phyloP scores from a whole-genome alignment of 140 eudicot genomes.

The Bidens hawaiensis region DNA sequence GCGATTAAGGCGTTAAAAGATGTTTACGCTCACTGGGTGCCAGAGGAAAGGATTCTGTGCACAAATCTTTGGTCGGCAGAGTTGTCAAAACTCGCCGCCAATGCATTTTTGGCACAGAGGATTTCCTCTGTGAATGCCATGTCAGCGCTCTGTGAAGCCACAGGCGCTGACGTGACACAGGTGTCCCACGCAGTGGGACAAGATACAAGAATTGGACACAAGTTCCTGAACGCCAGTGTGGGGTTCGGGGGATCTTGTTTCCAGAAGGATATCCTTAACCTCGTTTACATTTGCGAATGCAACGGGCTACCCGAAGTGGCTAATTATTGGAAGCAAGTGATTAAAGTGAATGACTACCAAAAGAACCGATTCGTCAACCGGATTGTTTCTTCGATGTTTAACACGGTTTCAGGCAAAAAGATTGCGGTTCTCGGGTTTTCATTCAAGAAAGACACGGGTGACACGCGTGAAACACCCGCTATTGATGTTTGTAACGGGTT shows the following conservation, averaged over 20 bases:
- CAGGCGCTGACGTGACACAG: conserved; percentile 58
- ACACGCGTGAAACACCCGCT: conserved; percentile 59
- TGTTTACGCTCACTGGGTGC: conserved; percentile 63
- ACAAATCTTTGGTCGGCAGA: conserved; percentile 65
- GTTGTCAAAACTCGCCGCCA: conserved; percentile 60
- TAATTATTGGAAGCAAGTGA: conserved; percentile 59
- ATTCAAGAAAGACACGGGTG: conserved; percentile 57
- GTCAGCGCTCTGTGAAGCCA: conserved; percentile 64
- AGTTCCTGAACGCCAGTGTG: conserved; percentile 60
- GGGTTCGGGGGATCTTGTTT: conserved; percentile 70
- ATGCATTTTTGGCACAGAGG: conserved; percentile 58
- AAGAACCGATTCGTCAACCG: conserved; percentile 53
- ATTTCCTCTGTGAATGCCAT: conserved; percentile 60
- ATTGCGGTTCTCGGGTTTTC: conserved; percentile 50
- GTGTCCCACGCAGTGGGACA: conserved; percentile 57
- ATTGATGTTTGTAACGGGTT: conserved; percentile 60
- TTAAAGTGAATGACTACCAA: conserved; percentile 59
- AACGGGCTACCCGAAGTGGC: conserved; percentile 57
- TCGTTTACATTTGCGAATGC: conserved; percentile 67
- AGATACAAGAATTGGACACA: conserved; percentile 50
- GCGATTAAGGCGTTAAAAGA: conserved; percentile 45
- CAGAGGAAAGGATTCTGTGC: conserved; percentile 51
- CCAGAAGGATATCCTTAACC: conserved; percentile 62
- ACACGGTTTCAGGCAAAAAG: conserved; percentile 55
- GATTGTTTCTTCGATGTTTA: conserved; percentile 55